Conservation (phyloP, 805 yeast species). For the Kurtzmaniella fragi region DNA sequence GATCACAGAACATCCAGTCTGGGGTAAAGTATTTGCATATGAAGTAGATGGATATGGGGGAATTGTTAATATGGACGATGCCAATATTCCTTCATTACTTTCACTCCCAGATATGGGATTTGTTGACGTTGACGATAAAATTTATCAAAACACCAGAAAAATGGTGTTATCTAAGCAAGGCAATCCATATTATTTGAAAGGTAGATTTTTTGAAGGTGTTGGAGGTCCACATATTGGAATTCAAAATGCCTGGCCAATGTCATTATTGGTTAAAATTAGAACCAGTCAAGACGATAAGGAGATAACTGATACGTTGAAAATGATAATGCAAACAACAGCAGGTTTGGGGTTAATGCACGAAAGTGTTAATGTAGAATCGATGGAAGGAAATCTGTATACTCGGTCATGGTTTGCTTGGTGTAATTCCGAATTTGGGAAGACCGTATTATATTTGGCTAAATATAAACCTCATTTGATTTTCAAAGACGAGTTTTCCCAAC, state of each 20-base stretch:
- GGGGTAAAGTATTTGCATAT: constrained; percentile 78
- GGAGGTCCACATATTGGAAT: constrained; percentile 92
- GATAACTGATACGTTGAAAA: constrained; percentile 44
- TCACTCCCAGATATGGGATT: constrained; percentile 80
- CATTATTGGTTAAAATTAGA: constrained; percentile 66
- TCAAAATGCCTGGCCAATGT: constrained; percentile 87
- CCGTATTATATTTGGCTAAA: constrained; percentile 69
- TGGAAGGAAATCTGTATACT: constrained; percentile 48
- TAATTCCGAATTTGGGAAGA: constrained; percentile 84
- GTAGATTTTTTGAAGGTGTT: constrained; percentile 63
- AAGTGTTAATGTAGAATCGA: constrained; percentile 60
- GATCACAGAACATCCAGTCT: constrained; percentile 58
- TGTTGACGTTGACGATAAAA: constrained; percentile 41
- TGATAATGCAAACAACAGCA: constrained; percentile 58
- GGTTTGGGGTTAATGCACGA: constrained; percentile 84
- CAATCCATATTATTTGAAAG: constrained; percentile 73
- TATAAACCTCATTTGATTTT: constrained; percentile 72
- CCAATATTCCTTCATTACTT: constrained; percentile 77
- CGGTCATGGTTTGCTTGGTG: constrained; percentile 96
- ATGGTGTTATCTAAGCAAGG: constrained; percentile 68
- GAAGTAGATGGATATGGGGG: constrained; percentile 89
- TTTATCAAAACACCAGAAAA: constrained; percentile 73
- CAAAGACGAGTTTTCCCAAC: constrained; percentile 30
- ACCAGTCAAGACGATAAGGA: constrained; percentile 72
- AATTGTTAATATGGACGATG: constrained; percentile 76